Base-by-base conservation (phyloP, 1,139 yeast species). In the Pichia sp. region DNA sequence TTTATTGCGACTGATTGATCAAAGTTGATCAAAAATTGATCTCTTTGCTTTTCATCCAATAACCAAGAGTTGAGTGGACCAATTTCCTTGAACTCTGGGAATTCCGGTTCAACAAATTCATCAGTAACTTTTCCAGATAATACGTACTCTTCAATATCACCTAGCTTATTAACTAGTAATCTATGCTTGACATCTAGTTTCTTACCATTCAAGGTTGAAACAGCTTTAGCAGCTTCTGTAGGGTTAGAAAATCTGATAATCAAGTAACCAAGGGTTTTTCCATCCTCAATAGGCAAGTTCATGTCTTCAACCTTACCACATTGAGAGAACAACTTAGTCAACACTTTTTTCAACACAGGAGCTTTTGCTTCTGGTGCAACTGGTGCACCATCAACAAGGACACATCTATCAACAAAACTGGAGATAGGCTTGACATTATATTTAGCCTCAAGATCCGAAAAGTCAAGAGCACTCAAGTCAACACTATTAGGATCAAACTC, bases 351-450 rank as follows among this genome's bases (percentile, higher is more conserved):
- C 59, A 93, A 75, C 42, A 84, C 79, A 36, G 88, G 84, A 34
- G 80, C 85, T 66, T 93, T 93, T 42, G 86, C 64, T 59, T 83
- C 95, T 42, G 96, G 96, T 20, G 95, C 95, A 50, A 86, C 71
- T 51, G 99, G 99, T 6, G 95, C 91, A 36, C 98, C 98, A 61
- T 88, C 97, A 40, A 88, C 83, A 23, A 91, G 85, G 45, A 91
- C 78, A 59, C 79, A 89, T 56, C 76, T 77, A 57, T 86, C 96
- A 44, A 85, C 71, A 31, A 81, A 78, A 48, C 77, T 79, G 34
- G 68, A 68, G 35, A 68, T 64, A 35, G 50, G 55, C 44, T 74
- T 71, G 42, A 84, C 79, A 28, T 77, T 67, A 62, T 73, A 88
- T 64, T 84, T 71, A 48, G 74, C 79, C 62, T 89, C 96, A 57